Conservation (phyloP, 2,329 filamentous ascomycete genomes). For the Phaeoacremonium minimum region DNA sequence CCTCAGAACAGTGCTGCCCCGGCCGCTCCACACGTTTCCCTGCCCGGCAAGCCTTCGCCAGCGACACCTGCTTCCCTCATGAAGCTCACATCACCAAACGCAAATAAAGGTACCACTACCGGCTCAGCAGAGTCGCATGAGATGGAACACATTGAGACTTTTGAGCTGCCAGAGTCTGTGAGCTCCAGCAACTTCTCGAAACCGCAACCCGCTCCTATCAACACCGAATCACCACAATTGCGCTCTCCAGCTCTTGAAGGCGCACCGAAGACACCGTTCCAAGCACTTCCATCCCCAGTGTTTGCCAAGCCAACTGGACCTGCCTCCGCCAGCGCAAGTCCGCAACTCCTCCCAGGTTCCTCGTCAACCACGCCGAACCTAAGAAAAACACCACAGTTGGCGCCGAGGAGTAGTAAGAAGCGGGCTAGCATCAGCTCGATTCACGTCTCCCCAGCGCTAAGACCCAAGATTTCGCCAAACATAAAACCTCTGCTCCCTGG, state of each 20-base stretch:
- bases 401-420: constrained; percentile 61
- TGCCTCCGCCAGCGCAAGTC: constrained; percentile 60
- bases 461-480: constrained; percentile 87
- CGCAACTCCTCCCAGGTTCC: constrained; percentile 56
- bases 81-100: constrained; percentile 59
- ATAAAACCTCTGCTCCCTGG: constrained; percentile 84
- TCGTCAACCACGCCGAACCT: constrained; percentile 28
- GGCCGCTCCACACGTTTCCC: constrained; percentile 15
- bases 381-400: constrained; percentile 51
- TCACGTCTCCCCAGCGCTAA: constrained; percentile 79
- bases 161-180: constrained; percentile 71
- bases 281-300: constrained; percentile 43
- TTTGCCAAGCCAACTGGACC: constrained; percentile 34
- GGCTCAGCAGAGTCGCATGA: constrained; percentile 31
- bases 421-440: constrained; percentile 66
- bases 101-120: constrained; percentile 39
- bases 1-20: constrained; percentile 39
- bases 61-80: constrained; percentile 88
- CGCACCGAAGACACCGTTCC: constrained; percentile 47
- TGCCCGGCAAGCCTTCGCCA: constrained; percentile 49
- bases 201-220: constrained; percentile 42
- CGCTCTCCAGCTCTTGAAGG: constrained; percentile 31
- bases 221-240: constrained; percentile 43
- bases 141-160: constrained; percentile 51
- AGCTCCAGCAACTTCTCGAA: constrained; percentile 37